A percentile compares a stretch with the other conserved stretches of the same genome.
phyloP scores from a whole-genome alignment of 768 basidiomycete genomes.

The Terana coerulea region DNA sequence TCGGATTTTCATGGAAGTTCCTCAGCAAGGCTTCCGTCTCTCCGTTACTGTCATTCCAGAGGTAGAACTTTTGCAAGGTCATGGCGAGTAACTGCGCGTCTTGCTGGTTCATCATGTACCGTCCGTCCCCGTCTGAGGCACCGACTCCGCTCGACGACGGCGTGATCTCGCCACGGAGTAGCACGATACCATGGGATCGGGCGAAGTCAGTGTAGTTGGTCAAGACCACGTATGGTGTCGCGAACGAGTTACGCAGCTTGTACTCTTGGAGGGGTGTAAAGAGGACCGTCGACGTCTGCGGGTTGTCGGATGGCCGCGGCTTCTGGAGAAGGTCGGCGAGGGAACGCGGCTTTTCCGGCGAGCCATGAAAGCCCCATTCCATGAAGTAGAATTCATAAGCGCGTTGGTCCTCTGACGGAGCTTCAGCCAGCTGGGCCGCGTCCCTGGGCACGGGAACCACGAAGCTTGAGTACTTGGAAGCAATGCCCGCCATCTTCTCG shows the following conservation, averaged over 20 bases:
- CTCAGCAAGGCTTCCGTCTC: slow-evolving; percentile 52
- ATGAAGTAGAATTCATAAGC: slow-evolving; percentile 82
- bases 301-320: slow-evolving; percentile 35
- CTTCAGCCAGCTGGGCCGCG: slow-evolving; percentile 25
- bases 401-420: slow-evolving; percentile 24
- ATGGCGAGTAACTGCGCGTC: slow-evolving; percentile 84
- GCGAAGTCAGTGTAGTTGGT: slow-evolving; percentile 92
- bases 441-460: slow-evolving; percentile 75
- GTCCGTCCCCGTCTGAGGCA: slow-evolving; percentile 31
- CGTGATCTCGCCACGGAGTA: slow-evolving; percentile 90
- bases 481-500: slow-evolving; percentile 59
- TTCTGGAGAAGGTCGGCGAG: slow-evolving; percentile 41
- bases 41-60: slow-evolving; percentile 43
- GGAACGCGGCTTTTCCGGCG: slow-evolving; percentile 49
- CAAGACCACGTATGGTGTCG: slow-evolving; percentile 86
- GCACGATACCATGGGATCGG: slow-evolving; percentile 72
- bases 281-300: slow-evolving; percentile 68
- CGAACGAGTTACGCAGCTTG: slow-evolving; percentile 77
- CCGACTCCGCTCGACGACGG: slow-evolving; percentile 43
- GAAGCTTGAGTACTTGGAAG: slow-evolving; percentile 69
- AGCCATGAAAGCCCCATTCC: slow-evolving; percentile 85
- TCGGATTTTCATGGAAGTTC: slow-evolving; percentile 75
- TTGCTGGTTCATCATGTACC: slow-evolving; percentile 65
- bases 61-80: slow-evolving; percentile 82
- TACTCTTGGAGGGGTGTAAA: slow-evolving; percentile 95